Conservation (phyloP, 306 rosid genomes). For the Potentilla sterilis region DNA sequence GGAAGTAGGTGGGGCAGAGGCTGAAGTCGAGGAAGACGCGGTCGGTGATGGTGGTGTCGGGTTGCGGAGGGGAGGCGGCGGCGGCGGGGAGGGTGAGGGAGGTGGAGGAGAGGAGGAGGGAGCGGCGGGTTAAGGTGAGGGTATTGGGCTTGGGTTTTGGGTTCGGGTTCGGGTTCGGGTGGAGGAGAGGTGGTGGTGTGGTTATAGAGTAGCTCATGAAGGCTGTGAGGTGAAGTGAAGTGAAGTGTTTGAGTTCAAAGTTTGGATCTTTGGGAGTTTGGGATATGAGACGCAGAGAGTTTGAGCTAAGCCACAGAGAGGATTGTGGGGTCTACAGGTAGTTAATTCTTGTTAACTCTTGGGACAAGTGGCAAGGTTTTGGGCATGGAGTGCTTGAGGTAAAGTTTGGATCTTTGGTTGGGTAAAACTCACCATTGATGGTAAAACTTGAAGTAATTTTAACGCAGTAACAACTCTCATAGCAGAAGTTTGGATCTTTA, state of each 20-base stretch:
- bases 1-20: slow-evolving; percentile 76
- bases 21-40: slow-evolving; percentile 87
- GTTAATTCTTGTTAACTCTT: background rate
- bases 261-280: background rate
- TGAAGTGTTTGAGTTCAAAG: background rate
- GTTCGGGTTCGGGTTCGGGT: slow-evolving; percentile 2
- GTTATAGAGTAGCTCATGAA: slow-evolving; percentile 46
- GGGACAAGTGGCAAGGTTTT: background rate
- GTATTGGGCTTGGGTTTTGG: slow-evolving; percentile 17
- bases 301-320: slow-evolving; percentile 14
- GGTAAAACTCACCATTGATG: no score
- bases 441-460: background rate
- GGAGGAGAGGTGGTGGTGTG: slow-evolving; percentile 23
- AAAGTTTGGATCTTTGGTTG: background rate
- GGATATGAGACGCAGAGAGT: background rate
- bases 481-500: background rate
- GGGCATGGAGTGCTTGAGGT: no score
- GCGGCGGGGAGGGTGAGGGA: slow-evolving; percentile 17
- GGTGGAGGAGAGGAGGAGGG: slow-evolving; percentile 50
- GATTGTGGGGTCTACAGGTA: slow-evolving; percentile 16
- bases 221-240: background rate
- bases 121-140: slow-evolving; percentile 43
- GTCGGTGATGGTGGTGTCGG: slow-evolving; percentile 78
- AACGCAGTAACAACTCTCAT: no score
- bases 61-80: slow-evolving; percentile 22